A percentile compares a stretch with the other conserved stretches of the same genome.
phyloP scores from a whole-genome alignment of 2,329 filamentous ascomycete genomes.

The Fusarium irregulare region DNA sequence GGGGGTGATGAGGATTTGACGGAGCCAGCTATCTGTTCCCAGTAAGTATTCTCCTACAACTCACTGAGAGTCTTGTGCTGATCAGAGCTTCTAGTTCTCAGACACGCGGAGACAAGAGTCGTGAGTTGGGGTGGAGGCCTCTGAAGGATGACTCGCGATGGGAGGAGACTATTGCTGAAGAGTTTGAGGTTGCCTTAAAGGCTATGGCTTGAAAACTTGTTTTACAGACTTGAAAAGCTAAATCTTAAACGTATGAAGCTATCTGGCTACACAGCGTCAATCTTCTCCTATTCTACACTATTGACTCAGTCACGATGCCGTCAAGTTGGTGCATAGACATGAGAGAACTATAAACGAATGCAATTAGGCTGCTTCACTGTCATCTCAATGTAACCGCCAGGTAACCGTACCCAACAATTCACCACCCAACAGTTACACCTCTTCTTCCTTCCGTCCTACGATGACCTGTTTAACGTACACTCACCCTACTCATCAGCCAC shows the following conservation, averaged over 20 bases:
- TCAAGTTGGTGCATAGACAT: neutral
- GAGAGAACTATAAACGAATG: neutral
- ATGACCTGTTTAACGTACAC: conserved; percentile 16
- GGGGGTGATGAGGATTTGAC: conserved; percentile 5
- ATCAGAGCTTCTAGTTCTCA: neutral
- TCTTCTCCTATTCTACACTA: neutral
- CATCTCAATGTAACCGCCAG: neutral
- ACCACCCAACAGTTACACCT: neutral
- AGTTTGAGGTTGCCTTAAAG: neutral
- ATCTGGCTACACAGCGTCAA: neutral
- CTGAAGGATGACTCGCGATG: conserved; percentile 1
- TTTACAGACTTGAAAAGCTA: neutral
- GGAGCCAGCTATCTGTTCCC: conserved; percentile 7
- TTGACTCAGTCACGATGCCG: neutral
- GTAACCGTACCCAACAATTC: neutral
- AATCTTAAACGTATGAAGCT: neutral
- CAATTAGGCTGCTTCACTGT: neutral
- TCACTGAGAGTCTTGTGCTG: fast-evolving
- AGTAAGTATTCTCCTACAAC: neutral
- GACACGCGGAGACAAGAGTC: conserved; percentile 2
- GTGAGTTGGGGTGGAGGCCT: conserved; percentile 1
- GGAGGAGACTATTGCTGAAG: conserved; percentile 4
- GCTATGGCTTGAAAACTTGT: neutral
- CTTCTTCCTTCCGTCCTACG: conserved; percentile 1
- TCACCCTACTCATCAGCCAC: conserved; percentile 23